Evolutionary conservation across 768 basidiomycete genomes (phyloP).

Genomic region (Calocybe indica): DNA sequence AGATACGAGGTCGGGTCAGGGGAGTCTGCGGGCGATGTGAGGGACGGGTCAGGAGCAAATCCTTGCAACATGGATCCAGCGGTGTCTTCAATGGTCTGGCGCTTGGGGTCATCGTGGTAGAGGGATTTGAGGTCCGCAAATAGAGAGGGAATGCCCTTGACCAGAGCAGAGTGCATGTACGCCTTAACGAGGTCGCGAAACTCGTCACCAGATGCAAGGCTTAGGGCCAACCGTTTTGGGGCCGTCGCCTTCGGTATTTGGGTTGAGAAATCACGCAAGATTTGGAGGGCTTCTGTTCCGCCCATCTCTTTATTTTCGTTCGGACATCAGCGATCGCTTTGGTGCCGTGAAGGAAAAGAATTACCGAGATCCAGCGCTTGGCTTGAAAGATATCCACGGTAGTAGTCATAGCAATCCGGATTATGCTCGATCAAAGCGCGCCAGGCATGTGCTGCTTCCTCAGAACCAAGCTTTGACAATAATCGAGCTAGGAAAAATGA

Average conservation of each 20-base stretch:
- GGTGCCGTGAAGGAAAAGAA: constrained; percentile 25
- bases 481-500: constrained; percentile 55
- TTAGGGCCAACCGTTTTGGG: constrained; percentile 69
- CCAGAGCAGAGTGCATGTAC: constrained; percentile 67
- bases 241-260: constrained; percentile 65
- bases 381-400: constrained; percentile 56
- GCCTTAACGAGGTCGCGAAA: constrained; percentile 60
- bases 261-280: constrained; percentile 53
- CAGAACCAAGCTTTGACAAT: constrained; percentile 56
- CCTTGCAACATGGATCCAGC: constrained; percentile 43
- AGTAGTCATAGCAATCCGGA: constrained; percentile 78
- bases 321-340: constrained; percentile 12
- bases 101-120: constrained; percentile 63
- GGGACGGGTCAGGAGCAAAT: constrained; percentile 20
- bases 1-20: constrained; percentile 77
- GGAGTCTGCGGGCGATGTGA: constrained; percentile 15
- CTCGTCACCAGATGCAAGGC: constrained; percentile 55
- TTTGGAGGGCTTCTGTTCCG: constrained; percentile 44
- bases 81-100: constrained; percentile 60
- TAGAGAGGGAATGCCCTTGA: constrained; percentile 86
- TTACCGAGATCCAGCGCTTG: constrained; percentile 58
- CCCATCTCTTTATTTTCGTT: constrained; percentile 29
- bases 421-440: constrained; percentile 77
- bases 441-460: constrained; percentile 81
- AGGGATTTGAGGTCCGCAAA: constrained; percentile 90